Evolutionary conservation across 306 rosid species (phyloP).

Genomic region (Alnus glutinosa): DNA sequence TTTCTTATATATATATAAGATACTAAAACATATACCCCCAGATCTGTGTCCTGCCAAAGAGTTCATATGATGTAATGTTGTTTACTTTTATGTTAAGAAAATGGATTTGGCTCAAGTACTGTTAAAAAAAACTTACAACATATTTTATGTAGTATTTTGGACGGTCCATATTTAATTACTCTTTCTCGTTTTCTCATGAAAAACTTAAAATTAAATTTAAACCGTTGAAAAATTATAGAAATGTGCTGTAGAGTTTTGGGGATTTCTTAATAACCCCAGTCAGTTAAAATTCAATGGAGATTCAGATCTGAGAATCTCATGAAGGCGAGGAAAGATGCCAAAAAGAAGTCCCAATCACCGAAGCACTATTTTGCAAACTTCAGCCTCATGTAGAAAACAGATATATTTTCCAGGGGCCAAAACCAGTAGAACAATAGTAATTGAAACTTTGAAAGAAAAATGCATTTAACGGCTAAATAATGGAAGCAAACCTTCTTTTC

Average conservation of each 20-base stretch:
- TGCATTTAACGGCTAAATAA: neutral
- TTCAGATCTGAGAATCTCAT: neutral
- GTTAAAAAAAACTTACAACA: no score
- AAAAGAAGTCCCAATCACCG: neutral
- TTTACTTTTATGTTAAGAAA: neutral
- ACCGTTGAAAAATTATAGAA: no score
- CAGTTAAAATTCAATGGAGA: neutral
- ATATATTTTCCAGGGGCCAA: neutral
- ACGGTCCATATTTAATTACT: neutral
- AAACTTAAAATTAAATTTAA: no score
- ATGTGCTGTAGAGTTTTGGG: no score
- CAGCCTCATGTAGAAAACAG: neutral
- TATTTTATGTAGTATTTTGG: no score
- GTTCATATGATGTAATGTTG: neutral
- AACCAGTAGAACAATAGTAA: neutral
- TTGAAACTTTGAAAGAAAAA: neutral
- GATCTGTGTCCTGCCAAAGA: no score
- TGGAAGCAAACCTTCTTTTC: conserved; percentile 51
- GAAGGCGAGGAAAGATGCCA: neutral
- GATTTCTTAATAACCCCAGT: no score
- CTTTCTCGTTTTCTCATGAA: no score
- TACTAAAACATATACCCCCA: neutral
- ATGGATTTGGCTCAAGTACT: neutral
- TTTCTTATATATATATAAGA: neutral
- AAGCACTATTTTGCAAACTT: neutral